Evolutionary conservation across 2,329 filamentous ascomycete species (phyloP), one percentile per base, ranked within the genome.

Genomic region (Talaromyces pinophilus): DNA sequence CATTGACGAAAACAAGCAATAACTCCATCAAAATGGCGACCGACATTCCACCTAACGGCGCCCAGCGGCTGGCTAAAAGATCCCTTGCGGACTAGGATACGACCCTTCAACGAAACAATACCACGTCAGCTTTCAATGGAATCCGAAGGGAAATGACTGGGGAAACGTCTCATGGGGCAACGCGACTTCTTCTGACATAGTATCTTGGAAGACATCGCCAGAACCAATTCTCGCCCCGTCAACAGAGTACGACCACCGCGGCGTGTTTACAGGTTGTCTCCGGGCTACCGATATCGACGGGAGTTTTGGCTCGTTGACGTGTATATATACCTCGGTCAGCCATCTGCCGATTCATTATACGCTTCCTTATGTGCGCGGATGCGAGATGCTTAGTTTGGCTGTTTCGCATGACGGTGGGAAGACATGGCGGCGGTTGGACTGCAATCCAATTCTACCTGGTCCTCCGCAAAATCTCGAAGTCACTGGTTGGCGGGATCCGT

Each of bases 401-500:
- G 73, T 74, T 13, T 82, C 80, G 0, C 70, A 68, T 25, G 76
- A 82, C 63, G 72, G 74, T 3, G 80, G 80, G 1, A 67, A 68
- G 38, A 78, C 74, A 10, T 82, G 79, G 78, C 62, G 71, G 25
- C 77, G 78, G 15, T 66, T 71, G 15, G 63, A 66, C 5, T 70
- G 71, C 7, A 82, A 82, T 67, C 79, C 80, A 0, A 73, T 82
- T 22, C 68, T 82, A 25, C 59, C 73, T 2, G 74, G 74, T 1
- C 75, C 78, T 1, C 79, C 80, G 19, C 35, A 63, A 2, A 67
- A 44, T 30, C 35, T 80, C 0, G 64, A 73, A 7, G 78, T 82
- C 13, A 81, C 78, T 1, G 80, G 78, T 2, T 82, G 77, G 76
- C 72, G 81, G 65, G 81, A 82, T 67, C 80, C 81, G 0, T 81